Evolutionary conservation across 2,329 filamentous ascomycete species (phyloP), one percentile per base, ranked within the genome.

Genomic region (Exophiala aquamarina): DNA sequence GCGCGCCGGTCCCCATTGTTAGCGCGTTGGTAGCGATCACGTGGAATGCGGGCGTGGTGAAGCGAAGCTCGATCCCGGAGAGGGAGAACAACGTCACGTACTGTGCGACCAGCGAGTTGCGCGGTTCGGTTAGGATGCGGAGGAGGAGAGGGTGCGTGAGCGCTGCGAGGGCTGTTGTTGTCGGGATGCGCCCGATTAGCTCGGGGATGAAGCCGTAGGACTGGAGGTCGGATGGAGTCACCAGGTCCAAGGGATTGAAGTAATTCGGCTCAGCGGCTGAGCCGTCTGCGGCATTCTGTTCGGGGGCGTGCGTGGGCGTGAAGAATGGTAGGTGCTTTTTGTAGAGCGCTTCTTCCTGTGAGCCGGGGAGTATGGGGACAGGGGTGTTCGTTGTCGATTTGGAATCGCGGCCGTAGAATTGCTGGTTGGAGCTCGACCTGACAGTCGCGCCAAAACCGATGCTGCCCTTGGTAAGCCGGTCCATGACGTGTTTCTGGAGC

Each of bases 401-500:
- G 32, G 55, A 56, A 44, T 59, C 56, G 13, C 52, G 49, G 5
- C 48, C 45, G n/a, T 59, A 58, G 9, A 52, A 57, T 8, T 43
- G 36, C 21, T 57, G 34, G 26, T 51, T 54, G n/a, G 68, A 62
- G 18, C 66, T 64, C 20, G 77, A 70, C 19, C 87, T 83, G 14
- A 97, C 80, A 17, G 86, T 83, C 3, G 91, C 90, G 4, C 91
- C 91, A 60, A 98, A 98, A 1, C 93, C 93, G 58, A 98, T 92
- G 3, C 88, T 87, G 9, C 83, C 82, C 62, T 87, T 89, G 10
- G 89, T 86, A 35, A 97, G 85, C n/a, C 93, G 84, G 49, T 90
- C 86, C 50, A 95, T 75, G 39, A 98, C 81, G 26, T 86, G 79
- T 65, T 94, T 95, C 61, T 96, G 89, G 1, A 97, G 75, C 2